Conservation (phyloP, 345 rosid species). For the Chamaenerion angustifolium region DNA sequence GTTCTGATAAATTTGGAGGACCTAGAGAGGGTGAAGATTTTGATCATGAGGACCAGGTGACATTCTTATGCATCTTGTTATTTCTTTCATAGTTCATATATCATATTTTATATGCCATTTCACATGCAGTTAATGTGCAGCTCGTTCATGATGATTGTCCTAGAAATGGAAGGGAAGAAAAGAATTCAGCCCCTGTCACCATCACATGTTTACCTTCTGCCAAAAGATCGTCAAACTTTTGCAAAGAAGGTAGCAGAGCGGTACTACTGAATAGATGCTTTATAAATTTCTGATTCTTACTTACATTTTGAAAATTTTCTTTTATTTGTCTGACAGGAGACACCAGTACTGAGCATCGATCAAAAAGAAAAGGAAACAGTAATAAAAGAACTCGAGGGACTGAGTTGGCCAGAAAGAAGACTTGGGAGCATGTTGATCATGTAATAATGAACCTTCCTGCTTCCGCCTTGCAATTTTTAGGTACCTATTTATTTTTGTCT, state of each 20-base stretch:
- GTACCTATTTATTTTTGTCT: slow-evolving; percentile 18
- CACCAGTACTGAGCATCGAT: too few species aligned
- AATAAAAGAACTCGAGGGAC: slow-evolving; percentile 54
- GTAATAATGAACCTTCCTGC: slow-evolving; percentile 98
- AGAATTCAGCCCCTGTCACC: slow-evolving; percentile 12
- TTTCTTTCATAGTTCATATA: too few species aligned
- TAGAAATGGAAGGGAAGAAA: too few species aligned
- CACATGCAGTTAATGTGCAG: slow-evolving; percentile 20
- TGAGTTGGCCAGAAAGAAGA: slow-evolving; percentile 31
- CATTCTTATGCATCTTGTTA: background rate
- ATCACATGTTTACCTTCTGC: slow-evolving; percentile 19
- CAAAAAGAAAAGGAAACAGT: slow-evolving; percentile 26
- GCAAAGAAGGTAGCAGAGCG: slow-evolving; percentile 29
- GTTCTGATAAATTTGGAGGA: slow-evolving; percentile 12
- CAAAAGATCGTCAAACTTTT: slow-evolving; percentile 39
- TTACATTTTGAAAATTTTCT: too few species aligned
- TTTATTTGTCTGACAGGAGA: too few species aligned
- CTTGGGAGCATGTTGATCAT: slow-evolving; percentile 92
- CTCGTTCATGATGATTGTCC: slow-evolving; percentile 7
- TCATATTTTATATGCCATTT: background rate
- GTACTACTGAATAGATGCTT: background rate
- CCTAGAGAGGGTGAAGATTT: slow-evolving; percentile 7
- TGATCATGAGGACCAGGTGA: slow-evolving; percentile 24
- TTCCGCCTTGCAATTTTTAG: slow-evolving; percentile 77
- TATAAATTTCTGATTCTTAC: background rate